Percentiles rank a stretch among this genome's conserved stretches.
Conservation (phyloP, 768 basidiomycete species). For the Trametes elegans region DNA sequence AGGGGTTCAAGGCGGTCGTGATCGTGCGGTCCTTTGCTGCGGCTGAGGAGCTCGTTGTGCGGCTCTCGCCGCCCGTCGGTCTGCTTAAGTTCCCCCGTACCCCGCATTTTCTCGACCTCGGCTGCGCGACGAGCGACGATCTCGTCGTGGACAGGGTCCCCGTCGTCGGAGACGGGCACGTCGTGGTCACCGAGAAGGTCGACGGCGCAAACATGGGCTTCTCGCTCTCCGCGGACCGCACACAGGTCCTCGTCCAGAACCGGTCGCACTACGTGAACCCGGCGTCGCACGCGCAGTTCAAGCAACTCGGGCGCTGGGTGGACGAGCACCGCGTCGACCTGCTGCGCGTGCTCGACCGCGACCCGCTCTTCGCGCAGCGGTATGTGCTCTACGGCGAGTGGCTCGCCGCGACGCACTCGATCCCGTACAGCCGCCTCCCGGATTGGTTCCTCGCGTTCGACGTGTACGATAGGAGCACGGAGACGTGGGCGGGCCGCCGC, state of each 20-base stretch:
- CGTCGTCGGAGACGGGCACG: slow-evolving; percentile 19
- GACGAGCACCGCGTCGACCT: slow-evolving; percentile 46
- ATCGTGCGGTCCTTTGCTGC: slow-evolving; percentile 50
- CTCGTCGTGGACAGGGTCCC: slow-evolving; percentile 27
- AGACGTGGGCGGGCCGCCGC: slow-evolving; percentile 39
- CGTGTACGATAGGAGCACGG: slow-evolving; percentile 50
- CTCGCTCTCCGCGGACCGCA: slow-evolving; percentile 47
- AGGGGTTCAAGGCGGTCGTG: slow-evolving; percentile 53
- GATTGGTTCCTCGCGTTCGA: slow-evolving; percentile 60
- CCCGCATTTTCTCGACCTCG: slow-evolving; percentile 55
- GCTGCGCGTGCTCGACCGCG: slow-evolving; percentile 41
- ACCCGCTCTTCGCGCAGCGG: slow-evolving; percentile 49
- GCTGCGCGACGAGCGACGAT: slow-evolving; percentile 56
- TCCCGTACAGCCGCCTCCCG: slow-evolving; percentile 52
- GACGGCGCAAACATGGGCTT: slow-evolving; percentile 71
- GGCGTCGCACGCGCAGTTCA: slow-evolving; percentile 59
- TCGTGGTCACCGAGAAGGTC: slow-evolving; percentile 61
- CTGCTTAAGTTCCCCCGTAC: slow-evolving; percentile 63
- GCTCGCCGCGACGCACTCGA: slow-evolving; percentile 61
- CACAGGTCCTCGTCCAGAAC: slow-evolving; percentile 54
- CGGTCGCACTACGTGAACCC: slow-evolving; percentile 59
- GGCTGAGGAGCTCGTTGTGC: slow-evolving; percentile 43
- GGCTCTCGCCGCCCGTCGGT: slow-evolving; percentile 40
- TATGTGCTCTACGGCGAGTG: slow-evolving; percentile 65
- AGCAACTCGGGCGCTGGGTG: slow-evolving; percentile 54